A percentile compares a stretch with the other conserved stretches of the same genome.
These are phyloP conservation scores for Pythium coloratum DNA, from an alignment of 352 stramenopile species.

Conservation along the genomic window DNA sequence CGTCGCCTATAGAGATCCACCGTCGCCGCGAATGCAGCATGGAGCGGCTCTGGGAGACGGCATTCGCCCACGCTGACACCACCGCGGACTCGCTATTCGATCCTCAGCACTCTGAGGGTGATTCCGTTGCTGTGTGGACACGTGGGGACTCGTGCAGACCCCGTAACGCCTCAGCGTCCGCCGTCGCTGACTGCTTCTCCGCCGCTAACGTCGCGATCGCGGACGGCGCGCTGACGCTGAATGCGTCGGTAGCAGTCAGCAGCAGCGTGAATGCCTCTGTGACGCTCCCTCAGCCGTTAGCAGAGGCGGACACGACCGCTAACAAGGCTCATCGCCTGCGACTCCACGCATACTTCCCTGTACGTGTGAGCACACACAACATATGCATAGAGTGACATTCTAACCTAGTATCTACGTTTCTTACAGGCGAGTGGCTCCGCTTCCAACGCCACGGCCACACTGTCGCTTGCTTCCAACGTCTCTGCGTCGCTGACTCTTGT, in stretches of 20 bases:
- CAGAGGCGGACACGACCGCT: neutral
- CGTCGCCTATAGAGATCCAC: conserved; percentile 17
- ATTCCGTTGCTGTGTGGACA: conserved; percentile 4
- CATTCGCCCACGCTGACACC: conserved; percentile 12
- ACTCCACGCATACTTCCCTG: conserved; percentile 19
- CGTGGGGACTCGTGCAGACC: conserved; percentile 12
- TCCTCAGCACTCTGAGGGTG: neutral
- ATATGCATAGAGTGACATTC: neutral
- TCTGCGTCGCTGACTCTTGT: conserved; percentile 13
- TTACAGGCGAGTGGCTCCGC: neutral
- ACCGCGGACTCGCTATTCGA: conserved; percentile 12
- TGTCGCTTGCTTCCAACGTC: neutral
- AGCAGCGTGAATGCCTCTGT: conserved; percentile 11
- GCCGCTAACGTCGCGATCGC: conserved; percentile 8
- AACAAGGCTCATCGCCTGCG: conserved; percentile 13
- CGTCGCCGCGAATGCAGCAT: conserved; percentile 25
- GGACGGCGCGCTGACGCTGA: conserved; percentile 18
- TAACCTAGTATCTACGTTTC: neutral
- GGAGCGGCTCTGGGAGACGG: conserved; percentile 22
- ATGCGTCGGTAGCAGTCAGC: neutral
- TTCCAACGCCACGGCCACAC: conserved; percentile 1
- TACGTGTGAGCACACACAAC: neutral
- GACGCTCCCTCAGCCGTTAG: neutral
- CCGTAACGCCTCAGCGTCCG: neutral
- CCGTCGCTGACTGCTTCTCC: neutral